Conservation (phyloP, 2,329 filamentous ascomycete species). For the Arthrobotrys pseudoclavata region DNA sequence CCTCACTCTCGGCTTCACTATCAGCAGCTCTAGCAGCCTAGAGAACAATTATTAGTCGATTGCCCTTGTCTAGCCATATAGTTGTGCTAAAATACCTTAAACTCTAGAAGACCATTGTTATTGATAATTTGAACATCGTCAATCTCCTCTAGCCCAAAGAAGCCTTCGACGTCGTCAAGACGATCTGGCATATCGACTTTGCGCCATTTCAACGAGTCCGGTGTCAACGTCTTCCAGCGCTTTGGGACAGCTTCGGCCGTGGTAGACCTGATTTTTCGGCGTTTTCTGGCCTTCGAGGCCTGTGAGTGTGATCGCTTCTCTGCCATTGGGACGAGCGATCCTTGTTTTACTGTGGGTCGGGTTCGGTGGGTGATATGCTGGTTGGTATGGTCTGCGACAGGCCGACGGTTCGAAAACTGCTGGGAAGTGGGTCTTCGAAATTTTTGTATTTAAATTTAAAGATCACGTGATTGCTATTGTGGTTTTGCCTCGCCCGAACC, state of each 20-base stretch:
- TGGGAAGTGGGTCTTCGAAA: constrained; percentile 8
- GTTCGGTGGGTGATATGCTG: not conserved
- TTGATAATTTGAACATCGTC: constrained; percentile 89
- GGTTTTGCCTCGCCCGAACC: constrained; percentile 22
- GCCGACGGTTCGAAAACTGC: not conserved
- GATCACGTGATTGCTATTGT: constrained; percentile 34
- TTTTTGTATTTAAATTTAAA: constrained; percentile 45
- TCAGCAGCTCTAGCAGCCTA: constrained; percentile 65
- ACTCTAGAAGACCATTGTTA: constrained; percentile 70
- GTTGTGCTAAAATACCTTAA: constrained; percentile 65
- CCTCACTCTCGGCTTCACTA: constrained; percentile 64
- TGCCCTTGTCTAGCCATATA: not conserved
- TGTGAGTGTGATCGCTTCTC: constrained; percentile 52
- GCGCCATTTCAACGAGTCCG: constrained; percentile 74
- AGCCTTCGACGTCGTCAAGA: constrained; percentile 90
- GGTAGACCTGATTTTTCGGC: constrained; percentile 35
- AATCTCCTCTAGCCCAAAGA: constrained; percentile 91
- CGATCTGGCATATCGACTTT: constrained; percentile 79
- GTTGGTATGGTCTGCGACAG: not conserved
- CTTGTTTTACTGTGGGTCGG: not conserved
- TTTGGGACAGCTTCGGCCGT: constrained; percentile 27
- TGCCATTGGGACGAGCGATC: constrained; percentile 37
- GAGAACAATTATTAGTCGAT: constrained; percentile 31
- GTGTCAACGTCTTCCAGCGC: constrained; percentile 60
- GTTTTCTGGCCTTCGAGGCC: constrained; percentile 48